Base-by-base conservation (phyloP, 2,329 filamentous ascomycete species). In the Penicillium sp. region DNA sequence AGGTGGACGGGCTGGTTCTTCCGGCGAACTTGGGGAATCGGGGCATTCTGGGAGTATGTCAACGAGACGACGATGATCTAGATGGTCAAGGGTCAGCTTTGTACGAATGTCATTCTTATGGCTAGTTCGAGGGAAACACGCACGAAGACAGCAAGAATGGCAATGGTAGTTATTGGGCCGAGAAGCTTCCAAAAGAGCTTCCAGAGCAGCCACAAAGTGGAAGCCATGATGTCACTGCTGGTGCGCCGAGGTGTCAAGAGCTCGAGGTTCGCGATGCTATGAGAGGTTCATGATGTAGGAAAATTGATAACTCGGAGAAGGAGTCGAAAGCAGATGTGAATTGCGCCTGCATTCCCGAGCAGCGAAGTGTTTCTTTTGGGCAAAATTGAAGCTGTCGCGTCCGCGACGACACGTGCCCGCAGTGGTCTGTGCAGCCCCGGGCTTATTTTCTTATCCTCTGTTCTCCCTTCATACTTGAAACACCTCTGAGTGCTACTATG, bases 1-100 rank as follows among this genome's bases (percentile, higher is more conserved):
- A 91, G 77, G 69, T 92, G 84, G 6, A 78, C 77, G 24, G 76
- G 74, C 4, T 54, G 53, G 45, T 61, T 52, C 44, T 48, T 64
- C 20, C 54, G 52, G 42, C 69, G 68, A 53, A 61, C 62, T 63
- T 64, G 66, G 25, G 67, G 61, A 11, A 69, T 57, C 24, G 49
- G 33, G 14, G 54, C 61, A 45, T 64, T 65, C 28, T 71, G 68
- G 9, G 69, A 69, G 13, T 60, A 56, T n/a, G 58, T 46, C 11
- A 70, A 62, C 4, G 62, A 54, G 53, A 53, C 33, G 28, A 66
- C 16, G 40, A 68, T 22, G 28, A 63, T 10, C 70, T 72, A 49
- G 22, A 54, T 36, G 36, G 25, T 8, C 20, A 10, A 11, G 11
- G 30, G 41, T 66, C 35, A 63, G 53, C 31, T 35, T 30, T 30